Percentiles rank a stretch among this genome's conserved stretches.
Evolutionary conservation across 192 early-diverging fungal genomes (phyloP).

Genomic region (Umbelopsis sp.): DNA sequence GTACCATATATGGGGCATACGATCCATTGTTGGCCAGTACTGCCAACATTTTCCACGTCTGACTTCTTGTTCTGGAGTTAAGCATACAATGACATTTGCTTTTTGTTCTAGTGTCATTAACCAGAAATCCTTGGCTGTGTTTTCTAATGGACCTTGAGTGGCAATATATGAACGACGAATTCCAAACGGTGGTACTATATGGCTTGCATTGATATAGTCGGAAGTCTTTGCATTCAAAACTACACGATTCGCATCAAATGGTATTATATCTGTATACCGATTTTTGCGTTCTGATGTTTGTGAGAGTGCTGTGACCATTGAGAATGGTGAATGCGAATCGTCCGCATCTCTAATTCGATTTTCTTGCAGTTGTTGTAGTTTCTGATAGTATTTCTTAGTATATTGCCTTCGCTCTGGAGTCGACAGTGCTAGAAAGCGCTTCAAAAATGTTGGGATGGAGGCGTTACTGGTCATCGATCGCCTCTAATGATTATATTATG

Average conservation of each 20-base stretch:
- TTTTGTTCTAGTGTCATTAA: slow-evolving; percentile 84
- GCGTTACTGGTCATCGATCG: slow-evolving; percentile 5
- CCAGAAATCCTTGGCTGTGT: slow-evolving; percentile 87
- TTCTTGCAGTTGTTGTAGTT: slow-evolving; percentile 23
- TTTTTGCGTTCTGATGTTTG: slow-evolving; percentile 11
- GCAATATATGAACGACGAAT: slow-evolving; percentile 73
- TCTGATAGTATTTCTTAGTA: slow-evolving; percentile 1
- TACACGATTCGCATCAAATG: slow-evolving; percentile 28
- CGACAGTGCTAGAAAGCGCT: neutral
- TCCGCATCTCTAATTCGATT: slow-evolving; percentile 23
- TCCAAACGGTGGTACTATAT: slow-evolving; percentile 52
- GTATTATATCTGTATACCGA: slow-evolving; percentile 46
- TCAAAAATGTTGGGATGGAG: neutral
- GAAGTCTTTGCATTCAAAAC: slow-evolving; percentile 1
- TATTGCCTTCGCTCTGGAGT: neutral
- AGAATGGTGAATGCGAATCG: slow-evolving; percentile 28
- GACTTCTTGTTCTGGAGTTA: slow-evolving; percentile 77
- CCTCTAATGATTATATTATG: neutral
- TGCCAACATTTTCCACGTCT: slow-evolving; percentile 76
- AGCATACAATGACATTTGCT: slow-evolving; percentile 80
- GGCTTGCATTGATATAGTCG: slow-evolving; percentile 84
- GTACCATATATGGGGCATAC: slow-evolving; percentile 11
- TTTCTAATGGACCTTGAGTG: slow-evolving; percentile 83
- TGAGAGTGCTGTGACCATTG: slow-evolving; percentile 1
- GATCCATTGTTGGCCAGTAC: slow-evolving; percentile 78